These are phyloP conservation scores for Casuarina cunninghamiana DNA, from an alignment of 306 rosid genomes.

Conservation along the genomic window DNA sequence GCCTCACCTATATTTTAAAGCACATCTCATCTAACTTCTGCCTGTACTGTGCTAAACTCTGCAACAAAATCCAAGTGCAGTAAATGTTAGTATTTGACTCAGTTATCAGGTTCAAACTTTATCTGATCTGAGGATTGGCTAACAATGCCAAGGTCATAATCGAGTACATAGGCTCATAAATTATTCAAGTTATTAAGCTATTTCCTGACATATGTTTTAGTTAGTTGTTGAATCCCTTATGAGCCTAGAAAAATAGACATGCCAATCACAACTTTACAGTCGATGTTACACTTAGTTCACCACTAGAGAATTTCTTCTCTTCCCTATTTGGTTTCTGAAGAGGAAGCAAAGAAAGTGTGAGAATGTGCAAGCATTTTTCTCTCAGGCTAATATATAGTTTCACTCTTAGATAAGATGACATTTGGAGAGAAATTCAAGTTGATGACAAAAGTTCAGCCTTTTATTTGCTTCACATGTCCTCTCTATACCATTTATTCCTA, in stretches of 20 bases:
- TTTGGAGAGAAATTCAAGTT: not conserved
- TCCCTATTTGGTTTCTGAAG: not conserved
- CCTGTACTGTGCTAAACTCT: constrained; percentile 65
- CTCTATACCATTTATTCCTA: not conserved
- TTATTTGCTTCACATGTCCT: not conserved
- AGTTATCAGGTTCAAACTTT: not conserved
- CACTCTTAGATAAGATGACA: not conserved
- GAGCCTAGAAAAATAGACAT: not conserved
- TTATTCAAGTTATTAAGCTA: not conserved
- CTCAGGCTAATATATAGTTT: not conserved
- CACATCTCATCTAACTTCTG: constrained; percentile 56
- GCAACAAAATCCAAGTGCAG: constrained; percentile 24
- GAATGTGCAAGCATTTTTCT: not conserved
- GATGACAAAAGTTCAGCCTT: too few relatives aligned
- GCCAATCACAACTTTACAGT: not conserved
- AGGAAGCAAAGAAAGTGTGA: not conserved
- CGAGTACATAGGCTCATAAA: not conserved
- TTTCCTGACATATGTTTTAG: not conserved
- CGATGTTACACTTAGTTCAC: not conserved
- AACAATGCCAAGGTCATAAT: not conserved
- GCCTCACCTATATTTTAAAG: constrained; percentile 26
- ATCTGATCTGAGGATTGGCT: not conserved
- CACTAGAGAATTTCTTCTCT: not conserved
- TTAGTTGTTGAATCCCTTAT: not conserved
- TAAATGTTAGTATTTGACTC: not conserved